These are phyloP conservation scores for Solanum gracilifrons DNA, from an alignment of 257 asterid genomes.

Conservation along the genomic window DNA sequence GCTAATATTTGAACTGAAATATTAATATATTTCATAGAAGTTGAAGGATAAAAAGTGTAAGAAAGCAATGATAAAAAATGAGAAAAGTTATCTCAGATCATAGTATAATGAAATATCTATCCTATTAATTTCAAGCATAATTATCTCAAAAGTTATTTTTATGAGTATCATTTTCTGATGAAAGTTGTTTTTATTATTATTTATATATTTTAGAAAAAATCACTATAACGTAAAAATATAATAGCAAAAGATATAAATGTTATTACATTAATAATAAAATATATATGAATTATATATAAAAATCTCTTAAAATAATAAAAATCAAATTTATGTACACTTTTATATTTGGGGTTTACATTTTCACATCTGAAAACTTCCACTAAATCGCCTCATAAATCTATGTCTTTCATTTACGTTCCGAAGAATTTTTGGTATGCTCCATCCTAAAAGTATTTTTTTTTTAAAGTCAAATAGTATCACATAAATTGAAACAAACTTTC, in stretches of 20 bases:
- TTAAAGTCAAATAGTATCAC: no score
- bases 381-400: no score
- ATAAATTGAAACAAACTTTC: no score
- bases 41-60: background rate
- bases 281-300: fast-evolving
- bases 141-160: no score
- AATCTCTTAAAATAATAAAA: fast-evolving
- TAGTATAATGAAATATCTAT: no score
- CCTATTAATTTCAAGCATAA: fast-evolving
- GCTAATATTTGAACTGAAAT: no score
- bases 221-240: fast-evolving
- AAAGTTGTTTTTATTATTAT: background rate
- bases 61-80: background rate
- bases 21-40: background rate
- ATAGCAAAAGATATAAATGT: fast-evolving
- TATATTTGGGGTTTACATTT: fast-evolving
- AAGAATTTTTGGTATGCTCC: fast-evolving
- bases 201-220: no score
- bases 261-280: fast-evolving
- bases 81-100: fast-evolving
- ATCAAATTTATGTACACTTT: background rate
- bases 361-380: fast-evolving
- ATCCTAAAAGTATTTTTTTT: no score
- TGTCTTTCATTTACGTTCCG: fast-evolving
- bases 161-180: fast-evolving